Percentiles rank a stretch among this genome's conserved stretches.
Evolutionary conservation across 164 flowering plant species (phyloP).

Genomic region (Vitis labrusca): DNA sequence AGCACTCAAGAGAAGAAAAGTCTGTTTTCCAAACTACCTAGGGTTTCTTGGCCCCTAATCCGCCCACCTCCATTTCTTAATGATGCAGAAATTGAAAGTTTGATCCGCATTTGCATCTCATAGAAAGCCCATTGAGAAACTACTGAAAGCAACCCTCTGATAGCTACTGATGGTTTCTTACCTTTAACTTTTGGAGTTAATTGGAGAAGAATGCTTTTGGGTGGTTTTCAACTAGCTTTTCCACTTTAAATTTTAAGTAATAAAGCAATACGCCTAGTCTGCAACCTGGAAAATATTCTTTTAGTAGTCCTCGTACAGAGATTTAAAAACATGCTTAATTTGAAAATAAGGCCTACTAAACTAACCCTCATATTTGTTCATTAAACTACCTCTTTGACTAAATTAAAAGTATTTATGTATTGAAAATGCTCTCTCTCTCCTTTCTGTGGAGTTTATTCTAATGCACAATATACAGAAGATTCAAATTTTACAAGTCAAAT

Average conservation of each 20-base stretch:
- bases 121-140: neutral
- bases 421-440: neutral
- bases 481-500: neutral
- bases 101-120: neutral
- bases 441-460: neutral
- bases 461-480: neutral
- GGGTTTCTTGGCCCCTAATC: neutral
- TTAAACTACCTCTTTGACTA: neutral
- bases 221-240: too few species aligned
- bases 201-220: too few species aligned
- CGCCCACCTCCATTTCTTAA: neutral
- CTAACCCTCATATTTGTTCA: neutral
- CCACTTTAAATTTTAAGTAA: too few species aligned
- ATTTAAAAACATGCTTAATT: neutral
- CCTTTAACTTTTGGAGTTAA: neutral
- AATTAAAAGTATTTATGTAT: neutral
- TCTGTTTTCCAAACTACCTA: neutral
- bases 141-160: neutral
- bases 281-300: neutral
- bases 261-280: neutral
- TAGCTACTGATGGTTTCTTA: neutral
- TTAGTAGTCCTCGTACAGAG: neutral
- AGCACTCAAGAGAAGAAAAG: slow-evolving; percentile 4
- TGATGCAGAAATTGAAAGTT: neutral
- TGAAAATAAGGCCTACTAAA: neutral